Conservation (phyloP, 1,284 basidiomycete genomes). For the Sanghuangporus baumii region DNA sequence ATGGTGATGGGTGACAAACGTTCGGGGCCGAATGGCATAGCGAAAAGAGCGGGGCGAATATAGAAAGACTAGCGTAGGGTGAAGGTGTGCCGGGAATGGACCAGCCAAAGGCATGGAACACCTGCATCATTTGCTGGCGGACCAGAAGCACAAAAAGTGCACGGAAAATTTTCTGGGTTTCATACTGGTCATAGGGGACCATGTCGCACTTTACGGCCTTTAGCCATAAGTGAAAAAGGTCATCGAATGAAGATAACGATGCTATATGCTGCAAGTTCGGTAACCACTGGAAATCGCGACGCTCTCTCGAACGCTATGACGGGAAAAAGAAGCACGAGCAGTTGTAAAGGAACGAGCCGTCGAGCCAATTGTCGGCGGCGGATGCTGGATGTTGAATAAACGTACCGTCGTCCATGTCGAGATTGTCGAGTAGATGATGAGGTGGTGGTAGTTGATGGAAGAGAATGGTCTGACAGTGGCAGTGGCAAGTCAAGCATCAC, state of each 20-base stretch:
- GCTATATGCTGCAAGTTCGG: background rate
- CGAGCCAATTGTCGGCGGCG: conserved; percentile 6
- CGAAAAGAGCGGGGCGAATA: too few relatives aligned
- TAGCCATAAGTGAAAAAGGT: conserved; percentile 1
- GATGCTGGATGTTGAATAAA: conserved; percentile 14
- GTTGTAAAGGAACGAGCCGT: conserved; percentile 7
- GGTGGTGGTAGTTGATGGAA: background rate
- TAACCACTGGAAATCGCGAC: background rate
- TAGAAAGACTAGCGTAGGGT: too few relatives aligned
- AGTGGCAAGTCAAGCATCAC: background rate
- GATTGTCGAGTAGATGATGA: background rate
- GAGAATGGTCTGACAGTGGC: background rate
- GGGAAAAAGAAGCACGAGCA: background rate
- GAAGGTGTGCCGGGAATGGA: background rate
- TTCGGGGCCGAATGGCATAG: too few relatives aligned
- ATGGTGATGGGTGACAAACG: background rate
- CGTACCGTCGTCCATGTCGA: conserved; percentile 18
- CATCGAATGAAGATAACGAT: background rate
- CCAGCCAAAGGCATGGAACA: background rate
- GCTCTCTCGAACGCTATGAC: background rate
- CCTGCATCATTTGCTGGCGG: background rate
- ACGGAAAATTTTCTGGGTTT: background rate
- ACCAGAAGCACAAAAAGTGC: background rate
- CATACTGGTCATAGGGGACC: background rate
- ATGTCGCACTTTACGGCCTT: background rate